Conservation (phyloP, 2,329 filamentous ascomycete genomes). For the Colletotrichum acutatum region DNA sequence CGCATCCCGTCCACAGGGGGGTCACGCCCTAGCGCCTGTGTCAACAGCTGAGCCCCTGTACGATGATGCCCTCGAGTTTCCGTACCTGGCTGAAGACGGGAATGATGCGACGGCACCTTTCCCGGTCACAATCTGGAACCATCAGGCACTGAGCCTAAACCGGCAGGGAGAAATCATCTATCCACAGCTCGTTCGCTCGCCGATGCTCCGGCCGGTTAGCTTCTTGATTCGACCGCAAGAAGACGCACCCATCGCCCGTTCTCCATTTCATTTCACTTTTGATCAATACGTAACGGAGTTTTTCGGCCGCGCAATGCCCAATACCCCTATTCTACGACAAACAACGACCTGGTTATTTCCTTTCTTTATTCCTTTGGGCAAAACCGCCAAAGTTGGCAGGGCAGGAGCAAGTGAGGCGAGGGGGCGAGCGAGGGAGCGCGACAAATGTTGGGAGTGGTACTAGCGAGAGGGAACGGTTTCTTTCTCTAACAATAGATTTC, state of each 20-base stretch:
- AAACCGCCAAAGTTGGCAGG: background rate
- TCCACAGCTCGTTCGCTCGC: background rate
- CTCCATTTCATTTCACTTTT: background rate
- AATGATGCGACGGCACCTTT: background rate
- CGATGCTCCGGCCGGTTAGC: background rate
- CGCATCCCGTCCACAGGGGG: slow-evolving; percentile 18
- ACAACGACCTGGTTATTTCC: background rate
- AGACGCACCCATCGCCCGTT: background rate
- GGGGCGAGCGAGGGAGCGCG: background rate
- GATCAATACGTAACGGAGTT: slow-evolving; percentile 14
- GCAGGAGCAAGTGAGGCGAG: background rate
- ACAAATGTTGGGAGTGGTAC: background rate
- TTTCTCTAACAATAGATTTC: slow-evolving; percentile 29
- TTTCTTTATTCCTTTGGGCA: background rate
- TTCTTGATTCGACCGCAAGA: background rate
- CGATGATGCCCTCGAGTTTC: slow-evolving; percentile 21
- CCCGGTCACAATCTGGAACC: slow-evolving; percentile 6
- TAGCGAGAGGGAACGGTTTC: slow-evolving; percentile 9
- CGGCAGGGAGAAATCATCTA: background rate
- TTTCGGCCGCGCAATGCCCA: slow-evolving; percentile 13
- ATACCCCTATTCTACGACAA: slow-evolving; percentile 10
- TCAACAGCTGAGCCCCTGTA: slow-evolving; percentile 23
- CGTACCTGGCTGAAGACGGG: slow-evolving; percentile 5
- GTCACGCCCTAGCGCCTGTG: slow-evolving; percentile 4
- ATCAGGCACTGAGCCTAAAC: slow-evolving; percentile 4